A percentile compares a stretch with the other conserved stretches of the same genome.
Conservation (phyloP, 2,329 filamentous ascomycete genomes). For the Fonsecaea pugnacius region DNA sequence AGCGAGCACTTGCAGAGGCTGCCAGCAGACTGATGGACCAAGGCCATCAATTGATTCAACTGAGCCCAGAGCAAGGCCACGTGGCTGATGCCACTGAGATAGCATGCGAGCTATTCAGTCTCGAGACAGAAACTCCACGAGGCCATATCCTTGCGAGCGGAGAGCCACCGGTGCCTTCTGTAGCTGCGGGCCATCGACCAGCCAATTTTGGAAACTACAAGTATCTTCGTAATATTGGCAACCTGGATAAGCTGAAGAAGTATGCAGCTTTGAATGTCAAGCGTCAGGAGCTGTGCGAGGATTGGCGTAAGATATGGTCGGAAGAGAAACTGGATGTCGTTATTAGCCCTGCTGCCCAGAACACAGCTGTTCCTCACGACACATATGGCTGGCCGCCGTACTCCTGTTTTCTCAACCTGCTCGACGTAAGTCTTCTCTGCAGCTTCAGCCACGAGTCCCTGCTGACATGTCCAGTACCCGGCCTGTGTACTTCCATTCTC, state of each 20-base stretch:
- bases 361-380: constrained; percentile 59
- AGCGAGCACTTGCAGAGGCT: constrained; percentile 48
- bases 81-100: constrained; percentile 34
- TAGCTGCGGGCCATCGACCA: constrained; percentile 16
- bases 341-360: constrained; percentile 55
- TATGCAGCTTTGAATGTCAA: constrained; percentile 51
- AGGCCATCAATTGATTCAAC: constrained; percentile 50
- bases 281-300: constrained; percentile 42
- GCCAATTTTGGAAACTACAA: constrained; percentile 30
- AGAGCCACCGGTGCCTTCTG: constrained; percentile 38
- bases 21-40: constrained; percentile 59
- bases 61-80: constrained; percentile 26
- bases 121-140: constrained; percentile 31
- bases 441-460: neutral
- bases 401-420: constrained; percentile 57
- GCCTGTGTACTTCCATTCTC: constrained; percentile 32
- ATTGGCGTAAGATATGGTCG: constrained; percentile 51
- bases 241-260: constrained; percentile 45
- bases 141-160: constrained; percentile 36
- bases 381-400: constrained; percentile 44
- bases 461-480: constrained; percentile 29
- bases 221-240: constrained; percentile 40
- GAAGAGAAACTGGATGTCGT: constrained; percentile 56
- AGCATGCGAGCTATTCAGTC: constrained; percentile 37
- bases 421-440: constrained; percentile 51